A percentile compares a stretch with the other conserved stretches of the same genome.
phyloP scores from a whole-genome alignment of 2,329 filamentous ascomycete genomes.

The Alternaria postmessia region DNA sequence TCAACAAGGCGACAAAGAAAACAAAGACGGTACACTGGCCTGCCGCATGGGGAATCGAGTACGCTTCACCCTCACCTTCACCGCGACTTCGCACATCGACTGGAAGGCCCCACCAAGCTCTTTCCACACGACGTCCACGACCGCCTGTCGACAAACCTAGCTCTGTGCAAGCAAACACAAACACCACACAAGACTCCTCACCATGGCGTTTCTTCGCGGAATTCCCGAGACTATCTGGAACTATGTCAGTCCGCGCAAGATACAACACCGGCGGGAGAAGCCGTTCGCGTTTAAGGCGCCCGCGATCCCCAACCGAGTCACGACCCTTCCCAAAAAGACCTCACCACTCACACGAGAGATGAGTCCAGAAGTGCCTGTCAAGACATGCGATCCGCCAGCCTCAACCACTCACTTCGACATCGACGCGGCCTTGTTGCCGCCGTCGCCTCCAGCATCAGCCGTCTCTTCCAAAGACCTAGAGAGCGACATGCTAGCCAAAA shows the following conservation, averaged over 20 bases:
- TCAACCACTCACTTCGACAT: conserved; percentile 30
- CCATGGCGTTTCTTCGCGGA: conserved; percentile 43
- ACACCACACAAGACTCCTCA: background rate
- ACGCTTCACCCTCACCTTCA: conserved; percentile 29
- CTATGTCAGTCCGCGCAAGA: conserved; percentile 55
- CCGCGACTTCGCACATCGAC: conserved; percentile 14
- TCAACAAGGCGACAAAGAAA: conserved; percentile 11
- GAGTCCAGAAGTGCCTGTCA: conserved; percentile 44
- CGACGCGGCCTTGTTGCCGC: conserved; percentile 37
- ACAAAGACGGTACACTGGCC: conserved; percentile 22
- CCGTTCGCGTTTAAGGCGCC: conserved; percentile 52
- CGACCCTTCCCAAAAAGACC: conserved; percentile 1
- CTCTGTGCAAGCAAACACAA: background rate
- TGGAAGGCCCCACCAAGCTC: conserved; percentile 3
- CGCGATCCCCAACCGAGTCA: conserved; percentile 24
- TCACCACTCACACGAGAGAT: conserved; percentile 31
- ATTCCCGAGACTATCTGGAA: conserved; percentile 52
- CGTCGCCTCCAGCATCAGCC: conserved; percentile 43
- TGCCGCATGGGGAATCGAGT: conserved; percentile 13
- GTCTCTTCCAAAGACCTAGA: conserved; percentile 35
- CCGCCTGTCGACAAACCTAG: background rate
- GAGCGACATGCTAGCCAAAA: conserved; percentile 40
- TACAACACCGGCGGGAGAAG: conserved; percentile 46
- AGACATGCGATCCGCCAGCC: conserved; percentile 35
- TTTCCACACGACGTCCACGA: background rate